phyloP scores from a whole-genome alignment of 768 basidiomycete species.

The Amanita fuliginea region DNA sequence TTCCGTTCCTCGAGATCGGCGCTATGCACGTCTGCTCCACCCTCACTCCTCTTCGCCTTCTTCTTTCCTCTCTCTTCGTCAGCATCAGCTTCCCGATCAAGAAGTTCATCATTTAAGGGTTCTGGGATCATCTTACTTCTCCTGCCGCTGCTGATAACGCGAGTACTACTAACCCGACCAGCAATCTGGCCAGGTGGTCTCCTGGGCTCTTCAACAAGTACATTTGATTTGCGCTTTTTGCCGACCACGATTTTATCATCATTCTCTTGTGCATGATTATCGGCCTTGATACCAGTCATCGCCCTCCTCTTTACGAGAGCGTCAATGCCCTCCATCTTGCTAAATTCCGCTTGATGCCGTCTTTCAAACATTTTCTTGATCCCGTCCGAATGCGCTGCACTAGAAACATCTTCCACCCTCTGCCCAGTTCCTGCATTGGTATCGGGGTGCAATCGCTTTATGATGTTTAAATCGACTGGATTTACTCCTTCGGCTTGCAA shows the following conservation, averaged over 20 bases:
- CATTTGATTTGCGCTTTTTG: constrained; percentile 45
- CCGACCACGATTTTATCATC: constrained; percentile 17
- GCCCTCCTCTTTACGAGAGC: constrained; percentile 22
- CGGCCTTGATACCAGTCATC: constrained; percentile 1
- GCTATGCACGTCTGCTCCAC: constrained; percentile 25
- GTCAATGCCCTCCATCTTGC: constrained; percentile 71
- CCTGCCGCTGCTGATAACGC: constrained; percentile 37
- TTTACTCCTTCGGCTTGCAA: constrained; percentile 47
- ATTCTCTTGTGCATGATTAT: constrained; percentile 11
- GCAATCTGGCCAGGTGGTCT: constrained; percentile 16
- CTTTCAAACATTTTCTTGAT: constrained; percentile 41
- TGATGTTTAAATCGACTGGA: constrained; percentile 32
- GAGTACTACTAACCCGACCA: constrained; percentile 24
- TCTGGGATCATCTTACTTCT: constrained; percentile 41
- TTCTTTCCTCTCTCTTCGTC: constrained; percentile 25
- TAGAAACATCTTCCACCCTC: constrained; percentile 17
- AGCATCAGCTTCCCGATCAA: constrained; percentile 26
- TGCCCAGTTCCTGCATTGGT: constrained; percentile 5
- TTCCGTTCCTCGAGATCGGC: constrained; percentile 30
- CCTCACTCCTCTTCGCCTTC: constrained; percentile 12
- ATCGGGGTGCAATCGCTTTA: constrained; percentile 28
- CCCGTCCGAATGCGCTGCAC: constrained; percentile 13
- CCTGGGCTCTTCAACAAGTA: constrained; percentile 21
- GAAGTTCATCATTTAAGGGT: constrained; percentile 39
- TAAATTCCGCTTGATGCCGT: constrained; percentile 53